A percentile compares a stretch with the other conserved stretches of the same genome.
phyloP scores from a whole-genome alignment of 805 yeast species.

The Brettanomyces nanus region DNA sequence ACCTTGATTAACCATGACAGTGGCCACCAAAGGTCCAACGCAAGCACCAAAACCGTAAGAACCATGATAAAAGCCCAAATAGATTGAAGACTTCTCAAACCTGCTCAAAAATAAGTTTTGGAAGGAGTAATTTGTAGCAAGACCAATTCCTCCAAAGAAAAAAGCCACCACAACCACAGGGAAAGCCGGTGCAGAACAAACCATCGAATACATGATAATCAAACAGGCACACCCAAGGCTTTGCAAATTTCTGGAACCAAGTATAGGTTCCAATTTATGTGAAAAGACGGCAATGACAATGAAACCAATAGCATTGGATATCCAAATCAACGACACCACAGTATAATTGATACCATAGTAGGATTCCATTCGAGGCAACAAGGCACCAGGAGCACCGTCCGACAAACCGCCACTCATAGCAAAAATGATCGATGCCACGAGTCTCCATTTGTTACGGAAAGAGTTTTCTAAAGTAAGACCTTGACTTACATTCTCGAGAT shows the following conservation, averaged over 20 bases:
- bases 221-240: slow-evolving; percentile 31
- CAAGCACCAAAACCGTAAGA: slow-evolving; percentile 69
- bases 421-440: slow-evolving; percentile 34
- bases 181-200: slow-evolving; percentile 41
- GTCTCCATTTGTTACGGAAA: slow-evolving; percentile 34
- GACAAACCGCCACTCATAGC: slow-evolving; percentile 34
- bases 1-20: slow-evolving; percentile 42
- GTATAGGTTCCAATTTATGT: slow-evolving; percentile 31
- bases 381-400: slow-evolving; percentile 55
- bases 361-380: slow-evolving; percentile 45
- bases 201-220: slow-evolving; percentile 35
- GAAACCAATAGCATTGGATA: slow-evolving; percentile 49
- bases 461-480: slow-evolving; percentile 36
- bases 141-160: slow-evolving; percentile 52
- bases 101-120: slow-evolving; percentile 43
- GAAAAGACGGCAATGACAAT: slow-evolving; percentile 42
- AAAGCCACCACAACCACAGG: slow-evolving; percentile 41
- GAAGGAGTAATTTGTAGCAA: slow-evolving; percentile 42
- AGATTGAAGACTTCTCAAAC: slow-evolving; percentile 45
- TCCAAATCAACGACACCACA: slow-evolving; percentile 51
- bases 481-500: slow-evolving; percentile 8
- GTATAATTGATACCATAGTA: slow-evolving; percentile 42
- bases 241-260: slow-evolving; percentile 35
- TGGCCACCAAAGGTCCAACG: slow-evolving; percentile 56
- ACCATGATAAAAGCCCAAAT: slow-evolving; percentile 60